Conservation (phyloP, 2,329 filamentous ascomycete species). For the Dothiorella sarmentorum region DNA sequence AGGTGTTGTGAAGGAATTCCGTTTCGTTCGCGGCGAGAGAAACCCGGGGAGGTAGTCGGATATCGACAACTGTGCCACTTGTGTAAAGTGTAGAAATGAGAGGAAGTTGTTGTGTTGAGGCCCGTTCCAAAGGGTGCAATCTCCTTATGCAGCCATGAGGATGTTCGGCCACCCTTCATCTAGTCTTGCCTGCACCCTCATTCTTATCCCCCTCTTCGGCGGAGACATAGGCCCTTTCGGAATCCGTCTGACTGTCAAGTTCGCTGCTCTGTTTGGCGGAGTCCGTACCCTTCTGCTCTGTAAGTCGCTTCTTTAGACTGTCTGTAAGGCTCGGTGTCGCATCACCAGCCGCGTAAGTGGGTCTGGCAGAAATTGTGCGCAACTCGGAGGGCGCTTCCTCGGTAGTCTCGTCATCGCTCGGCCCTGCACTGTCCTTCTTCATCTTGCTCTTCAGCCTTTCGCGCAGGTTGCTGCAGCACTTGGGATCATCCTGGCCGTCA, state of each 20-base stretch:
- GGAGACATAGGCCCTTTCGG: not conserved
- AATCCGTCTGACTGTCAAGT: not conserved
- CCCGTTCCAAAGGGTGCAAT: too few species aligned
- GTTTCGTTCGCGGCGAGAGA: too few species aligned
- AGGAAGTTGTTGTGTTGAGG: not conserved
- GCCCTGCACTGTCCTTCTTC: not conserved
- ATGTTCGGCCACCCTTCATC: not conserved
- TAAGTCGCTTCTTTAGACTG: not conserved
- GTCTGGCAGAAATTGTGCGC: not conserved
- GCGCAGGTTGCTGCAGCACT: not conserved
- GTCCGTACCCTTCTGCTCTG: not conserved
- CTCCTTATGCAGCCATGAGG: not conserved
- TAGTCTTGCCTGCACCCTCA: not conserved
- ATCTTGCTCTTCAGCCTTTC: not conserved
- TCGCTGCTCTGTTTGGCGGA: too few species aligned
- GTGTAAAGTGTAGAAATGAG: too few species aligned
- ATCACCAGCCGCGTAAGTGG: not conserved
- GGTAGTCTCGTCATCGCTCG: not conserved
- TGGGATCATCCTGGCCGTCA: not conserved
- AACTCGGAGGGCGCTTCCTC: not conserved
- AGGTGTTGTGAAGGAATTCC: too few species aligned
- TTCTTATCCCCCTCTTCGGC: not conserved
- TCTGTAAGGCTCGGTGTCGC: not conserved
- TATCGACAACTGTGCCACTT: too few species aligned
- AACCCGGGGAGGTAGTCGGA: too few species aligned